Base-by-base conservation (phyloP, 1,284 basidiomycete species). In the Pseudomicrostroma phylloplanum region DNA sequence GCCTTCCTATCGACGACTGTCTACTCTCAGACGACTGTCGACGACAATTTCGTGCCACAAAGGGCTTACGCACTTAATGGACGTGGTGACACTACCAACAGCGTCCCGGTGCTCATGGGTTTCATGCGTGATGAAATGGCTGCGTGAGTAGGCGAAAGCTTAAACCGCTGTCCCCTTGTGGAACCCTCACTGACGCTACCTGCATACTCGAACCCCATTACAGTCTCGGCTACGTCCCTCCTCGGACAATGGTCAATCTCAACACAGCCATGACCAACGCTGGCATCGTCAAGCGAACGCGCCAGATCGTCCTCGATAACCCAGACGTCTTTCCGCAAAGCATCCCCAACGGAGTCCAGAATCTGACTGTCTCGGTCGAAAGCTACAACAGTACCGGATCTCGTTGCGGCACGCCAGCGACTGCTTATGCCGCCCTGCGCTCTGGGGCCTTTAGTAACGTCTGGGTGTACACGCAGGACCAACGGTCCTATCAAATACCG, bases 161-260 rank as follows among this genome's bases (percentile, higher is more conserved):
- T 3, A 4, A 9, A 4, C 30, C 30, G 9, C 30, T 9, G 30
- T 9, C 30, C 30, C 9, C 30, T 36, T 36, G 4, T 36, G 9
- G 46, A 4, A 4, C 46, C 23, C 12, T n/a, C 12, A 48, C 46
- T 48, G 46, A 48, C 46, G 7, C 7, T 48, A 71, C 71, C 8
- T 62, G 58, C 43, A 62, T 69, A 66, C 64, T 71, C 9, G 71
- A 74, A 61, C 71, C 73, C 56, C 40, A 69, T 49, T 69, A 60
- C 25, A 62, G 64, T n/a, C 62, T 73, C 2, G 71, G 71, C 12
- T 64, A 41, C 36, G 67, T 67, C 2, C 72, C 72, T 17, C 58
- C 63, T 2, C 61, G 61, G 6, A 66, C 66, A 15, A 63, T 67
- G 55, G 62, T 57, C 1, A 57, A 64, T 40, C 63, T 74, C 13